A percentile compares a stretch with the other conserved stretches of the same genome.
Conservation (phyloP, 345 rosid genomes). For the Salix suchowensis region DNA sequence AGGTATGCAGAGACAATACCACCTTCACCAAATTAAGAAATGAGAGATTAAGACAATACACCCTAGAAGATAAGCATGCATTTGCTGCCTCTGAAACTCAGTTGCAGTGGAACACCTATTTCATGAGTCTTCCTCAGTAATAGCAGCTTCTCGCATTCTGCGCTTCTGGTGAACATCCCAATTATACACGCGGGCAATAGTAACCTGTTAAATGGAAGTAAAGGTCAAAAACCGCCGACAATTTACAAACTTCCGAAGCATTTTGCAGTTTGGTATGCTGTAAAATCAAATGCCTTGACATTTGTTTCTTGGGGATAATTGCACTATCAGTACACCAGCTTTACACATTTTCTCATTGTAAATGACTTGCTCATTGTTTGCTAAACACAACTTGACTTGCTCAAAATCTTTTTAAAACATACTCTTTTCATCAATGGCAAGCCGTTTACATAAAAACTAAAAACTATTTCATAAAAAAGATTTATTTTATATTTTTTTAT, state of each 20-base stretch:
- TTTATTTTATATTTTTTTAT: no score
- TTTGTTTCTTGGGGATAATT: background rate
- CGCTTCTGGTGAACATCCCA: slow-evolving; percentile 86
- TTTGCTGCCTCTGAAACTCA: background rate
- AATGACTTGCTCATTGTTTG: no score
- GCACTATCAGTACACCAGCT: no score
- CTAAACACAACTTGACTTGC: no score
- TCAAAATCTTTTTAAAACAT: no score
- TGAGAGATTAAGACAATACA: slow-evolving; percentile 13
- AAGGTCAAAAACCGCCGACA: background rate
- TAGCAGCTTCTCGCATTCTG: slow-evolving; percentile 50
- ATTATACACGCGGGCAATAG: slow-evolving; percentile 77
- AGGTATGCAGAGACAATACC: slow-evolving; percentile 9
- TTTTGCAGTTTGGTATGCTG: background rate
- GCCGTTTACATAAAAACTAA: no score
- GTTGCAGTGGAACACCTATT: background rate
- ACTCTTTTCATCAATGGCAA: no score
- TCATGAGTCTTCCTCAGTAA: slow-evolving; percentile 40
- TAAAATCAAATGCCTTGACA: background rate
- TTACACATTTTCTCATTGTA: no score
- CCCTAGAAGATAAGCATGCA: background rate
- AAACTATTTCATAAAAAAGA: no score
- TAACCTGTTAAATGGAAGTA: slow-evolving; percentile 49
- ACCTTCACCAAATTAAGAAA: slow-evolving; percentile 7
- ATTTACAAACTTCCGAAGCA: background rate